Percentiles rank a stretch among this genome's conserved stretches.
Conservation (phyloP, 345 rosid genomes). For the Pistacia integerrima region DNA sequence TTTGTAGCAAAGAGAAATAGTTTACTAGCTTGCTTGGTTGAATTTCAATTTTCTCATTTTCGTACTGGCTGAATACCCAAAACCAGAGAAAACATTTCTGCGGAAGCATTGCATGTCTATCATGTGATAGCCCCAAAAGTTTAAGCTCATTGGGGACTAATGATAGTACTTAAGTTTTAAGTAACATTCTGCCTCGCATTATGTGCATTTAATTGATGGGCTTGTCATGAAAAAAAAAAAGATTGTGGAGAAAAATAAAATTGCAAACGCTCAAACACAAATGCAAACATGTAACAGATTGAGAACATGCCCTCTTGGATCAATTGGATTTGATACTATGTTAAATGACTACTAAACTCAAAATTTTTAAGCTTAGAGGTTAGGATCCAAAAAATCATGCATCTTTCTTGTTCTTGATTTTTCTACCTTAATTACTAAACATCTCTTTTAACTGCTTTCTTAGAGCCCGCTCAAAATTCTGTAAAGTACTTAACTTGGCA, state of each 20-base stretch:
- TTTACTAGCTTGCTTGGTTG: too few species aligned
- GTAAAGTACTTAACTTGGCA: constrained; percentile 88
- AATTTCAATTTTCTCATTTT: neutral
- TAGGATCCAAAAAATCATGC: too few species aligned
- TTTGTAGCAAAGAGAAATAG: too few species aligned
- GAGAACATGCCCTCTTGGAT: too few species aligned
- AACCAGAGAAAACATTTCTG: neutral
- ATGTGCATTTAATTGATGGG: neutral
- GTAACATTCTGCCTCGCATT: neutral
- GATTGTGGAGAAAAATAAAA: too few species aligned
- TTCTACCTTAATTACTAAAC: constrained; percentile 21
- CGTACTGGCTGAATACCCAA: neutral
- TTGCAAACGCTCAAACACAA: neutral
- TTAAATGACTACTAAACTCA: too few species aligned
- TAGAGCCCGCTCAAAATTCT: constrained; percentile 71
- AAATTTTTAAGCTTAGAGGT: too few species aligned
- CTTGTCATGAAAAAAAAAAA: neutral
- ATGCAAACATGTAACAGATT: neutral
- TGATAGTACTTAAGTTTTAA: neutral
- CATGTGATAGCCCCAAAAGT: neutral
- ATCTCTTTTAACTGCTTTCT: constrained; percentile 23
- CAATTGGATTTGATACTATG: too few species aligned
- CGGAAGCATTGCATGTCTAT: neutral
- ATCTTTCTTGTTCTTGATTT: neutral
- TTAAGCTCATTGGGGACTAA: neutral